Evolutionary conservation across 2,329 filamentous ascomycete species (phyloP), one percentile per base, ranked within the genome.

Genomic region (Pyrenophora graminea): DNA sequence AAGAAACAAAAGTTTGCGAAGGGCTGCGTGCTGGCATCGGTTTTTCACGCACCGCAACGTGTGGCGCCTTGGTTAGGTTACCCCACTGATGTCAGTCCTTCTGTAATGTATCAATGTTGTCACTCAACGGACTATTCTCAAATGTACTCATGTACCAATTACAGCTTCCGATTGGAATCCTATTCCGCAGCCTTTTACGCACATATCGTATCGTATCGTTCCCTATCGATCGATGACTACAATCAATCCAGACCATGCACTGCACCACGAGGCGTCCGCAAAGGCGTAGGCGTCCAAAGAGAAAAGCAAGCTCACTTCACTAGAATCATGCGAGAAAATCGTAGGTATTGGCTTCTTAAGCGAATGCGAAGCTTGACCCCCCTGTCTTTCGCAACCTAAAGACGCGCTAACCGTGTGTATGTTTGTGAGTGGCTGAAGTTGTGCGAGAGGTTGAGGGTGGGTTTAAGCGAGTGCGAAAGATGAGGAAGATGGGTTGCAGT

Each of bases 1-100:
- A 45, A 45, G 48, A 42, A 53, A 52, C 45, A 55, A 55, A 55
- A 52, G 44, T 45, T 33, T 15, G 44, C 52, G 39, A 55, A 45
- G 39, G 52, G 19, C 19, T 21, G 19, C 30, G 37, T 51, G 32
- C 18, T 34, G 39, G 48, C 44, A 51, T 44, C 30, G 45, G 32
- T 51, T 48, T 40, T 51, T 48, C 43, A 38, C 38, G 41, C 33
- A 52, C 34, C 31, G 39, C 23, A 39, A 32, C 34, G 34, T 48
- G 39, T 48, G 39, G 39, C 34, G 40, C 32, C 43, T 52, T 52
- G 45, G 45, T 13, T 31, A 48, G 49, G 49, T 38, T 19, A 39
- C 31, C 32, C 31, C 32, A 43, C 27, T 18, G 25, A 34, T 40
- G 45, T 15, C 21, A 39, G 27, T 42, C 31, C 33, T 52, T 42